phyloP scores from a whole-genome alignment of 345 rosid genomes.

The Aquilaria yunnanensis region DNA sequence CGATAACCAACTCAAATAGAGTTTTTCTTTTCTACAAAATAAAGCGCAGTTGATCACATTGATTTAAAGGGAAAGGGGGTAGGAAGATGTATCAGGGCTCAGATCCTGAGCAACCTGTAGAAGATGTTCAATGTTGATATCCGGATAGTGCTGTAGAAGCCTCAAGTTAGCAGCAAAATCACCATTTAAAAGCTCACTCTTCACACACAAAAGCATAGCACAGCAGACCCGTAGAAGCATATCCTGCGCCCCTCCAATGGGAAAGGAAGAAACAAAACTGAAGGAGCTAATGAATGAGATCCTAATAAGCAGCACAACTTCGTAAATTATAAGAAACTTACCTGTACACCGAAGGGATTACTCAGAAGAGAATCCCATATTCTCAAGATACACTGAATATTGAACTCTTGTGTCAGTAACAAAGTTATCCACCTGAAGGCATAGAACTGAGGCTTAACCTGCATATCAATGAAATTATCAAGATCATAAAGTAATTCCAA shows the following conservation, averaged over 20 bases:
- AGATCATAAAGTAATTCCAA: no score
- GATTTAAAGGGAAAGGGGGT: constrained; percentile 25
- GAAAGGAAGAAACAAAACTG: neutral
- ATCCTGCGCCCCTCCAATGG: constrained; percentile 35
- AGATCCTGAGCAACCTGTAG: constrained; percentile 55
- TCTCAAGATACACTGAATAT: constrained; percentile 50
- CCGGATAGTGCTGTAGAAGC: constrained; percentile 60
- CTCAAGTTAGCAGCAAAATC: constrained; percentile 61
- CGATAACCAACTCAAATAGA: no score
- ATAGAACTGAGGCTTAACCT: constrained; percentile 72
- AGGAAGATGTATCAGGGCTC: constrained; percentile 40
- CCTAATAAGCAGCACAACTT: neutral
- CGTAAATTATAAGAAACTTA: constrained; percentile 7
- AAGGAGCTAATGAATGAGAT: neutral
- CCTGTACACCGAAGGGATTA: constrained; percentile 59
- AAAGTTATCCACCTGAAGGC: constrained; percentile 71
- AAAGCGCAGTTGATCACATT: neutral
- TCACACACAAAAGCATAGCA: constrained; percentile 56
- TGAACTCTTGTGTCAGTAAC: constrained; percentile 70
- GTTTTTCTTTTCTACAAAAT: neutral
- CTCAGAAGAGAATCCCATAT: constrained; percentile 77
- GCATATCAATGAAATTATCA: neutral
- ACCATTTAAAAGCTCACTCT: constrained; percentile 43
- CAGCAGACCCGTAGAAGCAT: constrained; percentile 70
- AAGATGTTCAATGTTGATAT: constrained; percentile 44